phyloP scores from a whole-genome alignment of 2,329 filamentous ascomycete species.

The Phaeosphaeriaceae sp. region DNA sequence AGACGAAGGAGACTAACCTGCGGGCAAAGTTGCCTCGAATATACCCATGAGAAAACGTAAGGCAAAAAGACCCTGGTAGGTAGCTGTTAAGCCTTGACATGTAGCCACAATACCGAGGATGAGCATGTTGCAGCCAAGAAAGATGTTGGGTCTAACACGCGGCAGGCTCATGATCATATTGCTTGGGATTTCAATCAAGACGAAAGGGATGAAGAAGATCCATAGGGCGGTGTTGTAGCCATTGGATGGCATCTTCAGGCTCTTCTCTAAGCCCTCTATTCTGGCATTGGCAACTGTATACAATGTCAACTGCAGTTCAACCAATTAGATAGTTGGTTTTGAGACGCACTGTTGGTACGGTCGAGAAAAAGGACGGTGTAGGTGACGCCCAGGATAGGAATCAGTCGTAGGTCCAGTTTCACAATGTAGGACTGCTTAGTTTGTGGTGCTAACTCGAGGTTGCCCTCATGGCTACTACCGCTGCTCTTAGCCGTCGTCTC shows the following conservation, averaged over 20 bases:
- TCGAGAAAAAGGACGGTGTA: constrained; percentile 74
- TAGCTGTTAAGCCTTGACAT: constrained; percentile 37
- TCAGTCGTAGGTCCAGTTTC: constrained; percentile 65
- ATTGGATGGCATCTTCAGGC: constrained; percentile 66
- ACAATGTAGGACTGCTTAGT: constrained; percentile 56
- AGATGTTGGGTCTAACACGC: constrained; percentile 73
- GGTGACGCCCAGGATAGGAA: constrained; percentile 70
- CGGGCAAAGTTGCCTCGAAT: constrained; percentile 41
- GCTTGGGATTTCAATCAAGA: constrained; percentile 76
- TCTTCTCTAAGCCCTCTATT: constrained; percentile 60
- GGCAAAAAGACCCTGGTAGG: constrained; percentile 36
- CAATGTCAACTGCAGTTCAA: constrained; percentile 8
- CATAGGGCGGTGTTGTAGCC: constrained; percentile 78
- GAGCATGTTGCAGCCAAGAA: constrained; percentile 81
- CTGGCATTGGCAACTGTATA: constrained; percentile 69
- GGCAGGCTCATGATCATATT: constrained; percentile 75
- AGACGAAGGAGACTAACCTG: constrained; percentile 17
- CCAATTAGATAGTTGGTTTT: neutral
- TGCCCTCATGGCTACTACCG: constrained; percentile 18
- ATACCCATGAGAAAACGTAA: constrained; percentile 43
- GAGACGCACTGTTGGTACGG: constrained; percentile 63
- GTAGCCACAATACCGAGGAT: constrained; percentile 63
- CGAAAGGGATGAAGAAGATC: constrained; percentile 86
- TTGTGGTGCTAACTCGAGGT: constrained; percentile 1
- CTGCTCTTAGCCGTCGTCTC: constrained; percentile 18